These are phyloP conservation scores for Mortierella antarctica DNA, from an alignment of 192 early-diverging fungal species.

Conservation along the genomic window DNA sequence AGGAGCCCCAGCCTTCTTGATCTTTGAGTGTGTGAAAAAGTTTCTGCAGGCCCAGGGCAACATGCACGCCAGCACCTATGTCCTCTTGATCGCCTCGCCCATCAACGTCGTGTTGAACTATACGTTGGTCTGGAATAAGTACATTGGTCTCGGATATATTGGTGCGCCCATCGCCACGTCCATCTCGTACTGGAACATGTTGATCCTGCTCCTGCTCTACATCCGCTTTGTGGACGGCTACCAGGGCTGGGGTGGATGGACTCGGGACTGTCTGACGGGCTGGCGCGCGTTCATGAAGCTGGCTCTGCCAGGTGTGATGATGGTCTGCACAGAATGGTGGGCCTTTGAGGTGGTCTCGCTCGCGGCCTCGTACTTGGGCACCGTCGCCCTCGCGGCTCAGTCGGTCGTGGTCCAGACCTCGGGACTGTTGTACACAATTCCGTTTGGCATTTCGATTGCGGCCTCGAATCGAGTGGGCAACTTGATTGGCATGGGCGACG, in stretches of 20 bases:
- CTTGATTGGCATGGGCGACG: constrained; percentile 69
- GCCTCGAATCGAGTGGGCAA: constrained; percentile 86
- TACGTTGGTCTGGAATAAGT: constrained; percentile 79
- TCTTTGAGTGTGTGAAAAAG: constrained; percentile 87
- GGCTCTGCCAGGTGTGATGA: constrained; percentile 81
- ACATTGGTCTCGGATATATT: constrained; percentile 77
- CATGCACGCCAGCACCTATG: constrained; percentile 85
- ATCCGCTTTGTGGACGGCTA: constrained; percentile 69
- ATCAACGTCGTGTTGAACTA: constrained; percentile 84
- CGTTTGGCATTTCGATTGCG: constrained; percentile 84
- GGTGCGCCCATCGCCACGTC: constrained; percentile 88
- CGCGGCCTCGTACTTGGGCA: constrained; percentile 82
- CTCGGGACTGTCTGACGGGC: constrained; percentile 70
- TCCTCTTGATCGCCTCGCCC: constrained; percentile 76
- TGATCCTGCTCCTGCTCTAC: constrained; percentile 74
- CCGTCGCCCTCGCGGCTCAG: constrained; percentile 83
- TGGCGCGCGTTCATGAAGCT: constrained; percentile 73
- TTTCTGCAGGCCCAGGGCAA: constrained; percentile 88
- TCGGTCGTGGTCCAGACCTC: constrained; percentile 81
- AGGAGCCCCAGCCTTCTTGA: constrained; percentile 80
- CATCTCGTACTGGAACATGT: constrained; percentile 81
- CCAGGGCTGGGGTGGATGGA: constrained; percentile 91
- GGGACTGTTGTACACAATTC: constrained; percentile 77
- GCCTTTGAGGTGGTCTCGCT: constrained; percentile 80
- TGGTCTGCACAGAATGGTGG: constrained; percentile 85